Conservation (phyloP, 176 grass and related monocot genomes). For the Elymus sibiricus region DNA sequence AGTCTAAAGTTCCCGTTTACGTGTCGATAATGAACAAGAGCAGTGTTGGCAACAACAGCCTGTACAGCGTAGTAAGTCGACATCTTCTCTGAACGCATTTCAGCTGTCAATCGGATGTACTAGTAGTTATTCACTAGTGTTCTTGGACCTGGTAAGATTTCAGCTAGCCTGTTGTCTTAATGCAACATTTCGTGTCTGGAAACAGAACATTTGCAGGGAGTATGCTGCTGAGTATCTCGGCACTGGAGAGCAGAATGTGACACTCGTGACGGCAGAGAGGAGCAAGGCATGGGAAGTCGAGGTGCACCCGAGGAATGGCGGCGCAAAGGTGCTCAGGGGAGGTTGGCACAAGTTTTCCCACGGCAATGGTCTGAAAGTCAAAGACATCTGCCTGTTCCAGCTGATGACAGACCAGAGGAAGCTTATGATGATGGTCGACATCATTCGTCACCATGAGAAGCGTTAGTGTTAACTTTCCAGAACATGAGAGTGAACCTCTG, state of each 20-base stretch:
- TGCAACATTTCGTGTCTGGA: not conserved
- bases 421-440: constrained; percentile 28
- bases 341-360: constrained; percentile 25
- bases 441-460: constrained; percentile 6
- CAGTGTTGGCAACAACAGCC: not conserved
- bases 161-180: not conserved
- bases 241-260: not conserved
- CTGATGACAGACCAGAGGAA: not conserved
- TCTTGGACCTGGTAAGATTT: not conserved
- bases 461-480: not conserved
- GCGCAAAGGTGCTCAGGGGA: not conserved
- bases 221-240: not conserved
- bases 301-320: not conserved
- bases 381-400: constrained; percentile 48
- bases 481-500: not conserved
- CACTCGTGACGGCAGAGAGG: not conserved
- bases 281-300: constrained; percentile 4
- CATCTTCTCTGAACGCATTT: not conserved
- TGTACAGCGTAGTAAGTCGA: not conserved
- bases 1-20: constrained; percentile 8
- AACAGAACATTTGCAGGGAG: not conserved
- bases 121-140: not conserved
- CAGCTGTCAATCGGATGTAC: not conserved
- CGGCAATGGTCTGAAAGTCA: constrained; percentile 17
- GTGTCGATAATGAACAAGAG: constrained; percentile 13